Percentiles rank a stretch among this genome's conserved stretches.
Evolutionary conservation across 2,329 filamentous ascomycete genomes (phyloP).

Genomic region (Botrytis pseudocinerea): DNA sequence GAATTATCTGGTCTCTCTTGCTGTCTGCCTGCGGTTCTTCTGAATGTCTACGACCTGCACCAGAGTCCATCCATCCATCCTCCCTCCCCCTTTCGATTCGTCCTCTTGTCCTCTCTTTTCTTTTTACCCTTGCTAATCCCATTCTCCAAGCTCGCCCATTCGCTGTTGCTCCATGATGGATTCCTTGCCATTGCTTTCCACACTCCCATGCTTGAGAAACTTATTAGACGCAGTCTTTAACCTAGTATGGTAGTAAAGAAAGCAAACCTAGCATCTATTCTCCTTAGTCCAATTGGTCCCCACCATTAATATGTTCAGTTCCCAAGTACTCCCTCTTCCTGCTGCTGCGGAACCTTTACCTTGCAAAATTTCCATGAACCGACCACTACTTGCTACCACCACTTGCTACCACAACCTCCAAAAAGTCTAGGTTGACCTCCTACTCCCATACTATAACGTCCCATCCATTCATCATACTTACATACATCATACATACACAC

Average conservation of each 20-base stretch:
- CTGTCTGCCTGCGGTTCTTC: not conserved
- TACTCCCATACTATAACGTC: constrained; percentile 10
- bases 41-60: constrained; percentile 13
- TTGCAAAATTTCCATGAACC: constrained; percentile 15
- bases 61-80: not conserved
- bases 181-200: not conserved
- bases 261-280: constrained; percentile 12
- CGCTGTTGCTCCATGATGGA: not conserved
- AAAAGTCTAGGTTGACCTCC: constrained; percentile 10
- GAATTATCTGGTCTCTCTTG: not conserved
- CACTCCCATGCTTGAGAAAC: constrained; percentile 2
- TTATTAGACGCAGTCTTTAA: constrained; percentile 4
- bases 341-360: constrained; percentile 21
- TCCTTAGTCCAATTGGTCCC: constrained; percentile 15
- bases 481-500: constrained; percentile 13
- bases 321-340: constrained; percentile 18
- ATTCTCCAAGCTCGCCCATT: not conserved
- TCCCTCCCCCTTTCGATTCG: not conserved
- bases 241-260: constrained; percentile 13
- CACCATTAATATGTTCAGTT: constrained; percentile 15
- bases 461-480: constrained; percentile 13
- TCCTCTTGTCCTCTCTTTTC: not conserved
- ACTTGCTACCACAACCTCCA: constrained; percentile 7
- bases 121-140: constrained; percentile 11
- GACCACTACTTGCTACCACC: constrained; percentile 11